These are phyloP conservation scores for Colletotrichum sp. DNA, from an alignment of 2,329 filamentous ascomycete genomes.

Conservation along the genomic window DNA sequence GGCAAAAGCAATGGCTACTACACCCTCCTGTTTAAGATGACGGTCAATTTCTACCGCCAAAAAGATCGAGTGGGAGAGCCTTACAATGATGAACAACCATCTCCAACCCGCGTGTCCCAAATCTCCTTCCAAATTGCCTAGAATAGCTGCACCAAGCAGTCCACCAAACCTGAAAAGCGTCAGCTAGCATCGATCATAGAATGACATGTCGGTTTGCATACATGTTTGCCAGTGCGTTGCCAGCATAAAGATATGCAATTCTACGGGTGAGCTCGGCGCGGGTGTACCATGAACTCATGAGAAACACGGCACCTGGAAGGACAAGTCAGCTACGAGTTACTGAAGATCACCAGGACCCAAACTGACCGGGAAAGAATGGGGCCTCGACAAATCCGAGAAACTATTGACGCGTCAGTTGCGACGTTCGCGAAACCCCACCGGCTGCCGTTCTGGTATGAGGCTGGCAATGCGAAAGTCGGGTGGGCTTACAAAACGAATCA, in stretches of 20 bases:
- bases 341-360: neutral
- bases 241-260: conserved; percentile 52
- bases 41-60: neutral
- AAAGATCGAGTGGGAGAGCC: neutral
- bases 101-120: conserved; percentile 28
- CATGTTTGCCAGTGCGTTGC: conserved; percentile 52
- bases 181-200: neutral
- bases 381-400: conserved; percentile 49
- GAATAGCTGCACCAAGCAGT: conserved; percentile 53
- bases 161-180: conserved; percentile 47
- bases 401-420: neutral
- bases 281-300: conserved; percentile 53
- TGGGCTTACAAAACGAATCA: conserved; percentile 42
- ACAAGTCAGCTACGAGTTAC: neutral
- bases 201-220: neutral
- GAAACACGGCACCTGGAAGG: conserved; percentile 41
- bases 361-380: conserved; percentile 49
- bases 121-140: conserved; percentile 42
- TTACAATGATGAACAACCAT: conserved; percentile 35
- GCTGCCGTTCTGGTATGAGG: neutral
- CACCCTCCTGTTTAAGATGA: conserved; percentile 34
- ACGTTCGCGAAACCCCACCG: neutral
- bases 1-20: conserved; percentile 43
- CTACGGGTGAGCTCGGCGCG: conserved; percentile 47
- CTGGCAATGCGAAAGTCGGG: neutral